A percentile compares a stretch with the other conserved stretches of the same genome.
These are phyloP conservation scores for Acer negundo DNA, from an alignment of 345 rosid genomes.

Conservation along the genomic window DNA sequence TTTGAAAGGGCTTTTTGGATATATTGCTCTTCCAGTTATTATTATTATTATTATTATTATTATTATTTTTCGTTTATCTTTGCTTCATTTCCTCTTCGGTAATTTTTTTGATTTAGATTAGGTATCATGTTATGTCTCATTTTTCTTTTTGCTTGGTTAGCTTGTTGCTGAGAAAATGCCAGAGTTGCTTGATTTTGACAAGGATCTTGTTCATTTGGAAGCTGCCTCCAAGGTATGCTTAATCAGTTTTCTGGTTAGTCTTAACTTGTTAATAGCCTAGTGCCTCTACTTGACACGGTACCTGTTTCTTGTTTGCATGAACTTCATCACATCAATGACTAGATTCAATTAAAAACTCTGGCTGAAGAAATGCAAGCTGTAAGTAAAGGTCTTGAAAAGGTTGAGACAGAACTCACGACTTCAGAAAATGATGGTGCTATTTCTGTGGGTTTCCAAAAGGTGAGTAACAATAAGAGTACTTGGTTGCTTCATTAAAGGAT, in stretches of 20 bases:
- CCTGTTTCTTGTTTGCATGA: slow-evolving; percentile 3
- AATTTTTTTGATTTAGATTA: neutral
- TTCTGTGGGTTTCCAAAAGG: slow-evolving; percentile 86
- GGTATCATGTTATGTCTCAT: neutral
- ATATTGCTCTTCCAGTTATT: neutral
- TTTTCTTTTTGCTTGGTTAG: slow-evolving; percentile 39
- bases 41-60: neutral
- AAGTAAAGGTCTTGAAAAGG: slow-evolving; percentile 93
- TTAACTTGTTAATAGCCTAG: slow-evolving; percentile 20
- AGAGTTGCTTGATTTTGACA: slow-evolving; percentile 83
- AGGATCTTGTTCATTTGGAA: slow-evolving; percentile 87
- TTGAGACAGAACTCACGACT: slow-evolving; percentile 80
- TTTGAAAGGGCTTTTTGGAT: neutral
- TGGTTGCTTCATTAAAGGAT: slow-evolving; percentile 10
- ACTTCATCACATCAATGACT: slow-evolving; percentile 19
- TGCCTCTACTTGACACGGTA: neutral
- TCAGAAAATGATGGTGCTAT: slow-evolving; percentile 86
- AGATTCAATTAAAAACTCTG: slow-evolving; percentile 93
- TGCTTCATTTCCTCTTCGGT: neutral
- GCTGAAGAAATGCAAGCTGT: slow-evolving; percentile 99
- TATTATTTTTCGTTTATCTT: neutral
- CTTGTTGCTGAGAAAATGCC: slow-evolving; percentile 95
- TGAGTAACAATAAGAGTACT: slow-evolving; percentile 33
- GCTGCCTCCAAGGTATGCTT: slow-evolving; percentile 90
- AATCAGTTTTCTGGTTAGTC: neutral